Base-by-base conservation (phyloP, 169 alveolate genomes). In the Eimeria maxima region DNA sequence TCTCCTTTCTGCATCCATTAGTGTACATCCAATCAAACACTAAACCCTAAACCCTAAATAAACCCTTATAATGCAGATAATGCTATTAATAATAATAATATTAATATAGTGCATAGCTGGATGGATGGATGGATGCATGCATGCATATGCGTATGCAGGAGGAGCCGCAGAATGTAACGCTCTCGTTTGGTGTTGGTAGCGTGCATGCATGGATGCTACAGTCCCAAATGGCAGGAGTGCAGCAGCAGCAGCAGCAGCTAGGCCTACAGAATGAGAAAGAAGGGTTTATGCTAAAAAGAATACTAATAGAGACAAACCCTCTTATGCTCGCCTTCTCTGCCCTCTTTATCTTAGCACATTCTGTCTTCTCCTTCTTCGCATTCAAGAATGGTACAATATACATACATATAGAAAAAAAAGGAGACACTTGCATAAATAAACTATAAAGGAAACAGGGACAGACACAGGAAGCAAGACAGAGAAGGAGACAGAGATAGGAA, bases 341-440 rank as follows among this genome's bases (percentile, higher is more conserved):
- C 38, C 63, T 96, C 24, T 98, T 98, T 93, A 98, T 98, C 38
- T 80, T 98, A n/a, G 97, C 97, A 7, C 99, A 98, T 97, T 96
- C 99, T 10, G 95, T 98, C 67, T 98, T 98, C 96, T 98, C 99
- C 29, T 96, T 97, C 97, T 97, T 98, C 55, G 99, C 99, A n/a
- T 98, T 98, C 96, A 98, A 98, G 96, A 98, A 98, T 91, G 99
- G 98, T 53, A 53, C 1, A 16, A 16, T 53, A 53, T 8, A 53
- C 18, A 53, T 8, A 53, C 18, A 53, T 53, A 53, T 1, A 53
- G 11, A 53, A 11, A 53, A 11, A 53, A 11, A 53, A 11, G 18
- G 11, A 53, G 0, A 53, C 18, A 53, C 18, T 11, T 53, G 18
- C 2, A 53, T 53, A 53, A 1, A 53, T 53, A 53, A 16, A 53